Evolutionary conservation across 768 basidiomycete species (phyloP).

Genomic region (Auriscalpium orientale): DNA sequence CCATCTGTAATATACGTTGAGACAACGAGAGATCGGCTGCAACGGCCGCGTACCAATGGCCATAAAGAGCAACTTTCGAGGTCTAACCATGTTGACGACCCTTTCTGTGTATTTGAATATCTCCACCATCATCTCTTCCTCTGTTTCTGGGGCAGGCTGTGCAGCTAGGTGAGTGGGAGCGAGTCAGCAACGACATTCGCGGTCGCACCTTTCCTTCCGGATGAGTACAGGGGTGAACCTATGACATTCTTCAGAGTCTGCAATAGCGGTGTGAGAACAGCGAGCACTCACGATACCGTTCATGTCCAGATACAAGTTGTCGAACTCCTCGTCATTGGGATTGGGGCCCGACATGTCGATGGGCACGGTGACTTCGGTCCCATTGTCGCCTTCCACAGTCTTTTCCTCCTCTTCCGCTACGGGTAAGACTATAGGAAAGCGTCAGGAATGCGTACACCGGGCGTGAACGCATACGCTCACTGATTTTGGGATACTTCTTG

Average conservation of each 20-base stretch:
- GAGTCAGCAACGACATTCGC: too few relatives aligned
- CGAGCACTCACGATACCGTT: conserved; percentile 80
- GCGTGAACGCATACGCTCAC: conserved; percentile 34
- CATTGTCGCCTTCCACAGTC: conserved; percentile 59
- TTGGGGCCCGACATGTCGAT: conserved; percentile 75
- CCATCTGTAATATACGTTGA: conserved; percentile 51
- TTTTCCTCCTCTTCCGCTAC: conserved; percentile 83
- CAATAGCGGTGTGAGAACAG: background rate
- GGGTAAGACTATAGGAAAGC: conserved; percentile 43
- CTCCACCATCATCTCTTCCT: conserved; percentile 99
- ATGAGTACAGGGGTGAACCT: conserved; percentile 99
- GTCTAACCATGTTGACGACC: conserved; percentile 94
- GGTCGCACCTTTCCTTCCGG: conserved; percentile 83
- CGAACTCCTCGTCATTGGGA: conserved; percentile 94
- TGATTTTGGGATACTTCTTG: conserved; percentile 97
- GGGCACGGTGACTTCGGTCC: conserved; percentile 61
- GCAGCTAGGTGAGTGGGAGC: background rate
- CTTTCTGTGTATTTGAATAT: conserved; percentile 95
- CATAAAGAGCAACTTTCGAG: conserved; percentile 94
- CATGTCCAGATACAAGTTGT: conserved; percentile 98
- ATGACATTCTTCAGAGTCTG: background rate
- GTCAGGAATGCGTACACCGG: background rate
- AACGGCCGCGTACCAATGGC: conserved; percentile 72
- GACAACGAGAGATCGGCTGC: background rate
- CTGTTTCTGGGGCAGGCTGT: conserved; percentile 92